These are phyloP conservation scores for Punctularia strigosozonata DNA, from an alignment of 768 basidiomycete genomes.

Conservation along the genomic window DNA sequence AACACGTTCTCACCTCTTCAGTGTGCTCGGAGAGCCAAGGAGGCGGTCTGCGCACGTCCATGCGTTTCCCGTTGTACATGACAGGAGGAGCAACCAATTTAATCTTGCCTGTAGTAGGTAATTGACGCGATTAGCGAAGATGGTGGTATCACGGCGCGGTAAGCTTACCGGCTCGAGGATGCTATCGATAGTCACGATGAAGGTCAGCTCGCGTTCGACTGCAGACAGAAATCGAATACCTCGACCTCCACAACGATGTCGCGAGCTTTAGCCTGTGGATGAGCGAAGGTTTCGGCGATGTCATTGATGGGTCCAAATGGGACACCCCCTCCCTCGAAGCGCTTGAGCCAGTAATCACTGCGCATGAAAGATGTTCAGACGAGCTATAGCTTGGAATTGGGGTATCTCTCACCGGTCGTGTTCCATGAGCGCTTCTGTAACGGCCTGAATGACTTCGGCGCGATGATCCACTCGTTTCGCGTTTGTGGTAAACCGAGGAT, in stretches of 20 bases:
- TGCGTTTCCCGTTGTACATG: conserved; percentile 68
- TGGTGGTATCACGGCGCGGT: conserved; percentile 6
- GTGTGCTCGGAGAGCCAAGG: conserved; percentile 87
- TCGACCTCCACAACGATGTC: conserved; percentile 67
- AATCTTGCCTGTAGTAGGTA: conserved; percentile 64
- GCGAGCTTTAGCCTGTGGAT: conserved; percentile 77
- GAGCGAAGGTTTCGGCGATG: conserved; percentile 79
- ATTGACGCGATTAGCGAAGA: conserved; percentile 37
- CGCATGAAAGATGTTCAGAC: too few relatives aligned
- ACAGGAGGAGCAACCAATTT: conserved; percentile 77
- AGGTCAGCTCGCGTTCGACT: background rate
- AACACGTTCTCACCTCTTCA: conserved; percentile 37
- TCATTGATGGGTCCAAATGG: conserved; percentile 91
- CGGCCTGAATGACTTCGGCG: conserved; percentile 51
- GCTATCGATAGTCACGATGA: conserved; percentile 9
- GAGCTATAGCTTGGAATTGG: too few relatives aligned
- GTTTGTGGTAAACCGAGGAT: conserved; percentile 65
- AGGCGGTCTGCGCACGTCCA: conserved; percentile 64
- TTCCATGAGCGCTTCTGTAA: conserved; percentile 47
- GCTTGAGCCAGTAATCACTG: conserved; percentile 69
- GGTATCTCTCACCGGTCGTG: too few relatives aligned
- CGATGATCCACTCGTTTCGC: conserved; percentile 67
- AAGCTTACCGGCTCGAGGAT: conserved; percentile 28
- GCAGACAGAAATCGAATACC: conserved; percentile 27
- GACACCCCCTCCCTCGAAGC: conserved; percentile 68